Conservation (phyloP, 2,329 filamentous ascomycete species). For the Ciborinia camelliae region DNA sequence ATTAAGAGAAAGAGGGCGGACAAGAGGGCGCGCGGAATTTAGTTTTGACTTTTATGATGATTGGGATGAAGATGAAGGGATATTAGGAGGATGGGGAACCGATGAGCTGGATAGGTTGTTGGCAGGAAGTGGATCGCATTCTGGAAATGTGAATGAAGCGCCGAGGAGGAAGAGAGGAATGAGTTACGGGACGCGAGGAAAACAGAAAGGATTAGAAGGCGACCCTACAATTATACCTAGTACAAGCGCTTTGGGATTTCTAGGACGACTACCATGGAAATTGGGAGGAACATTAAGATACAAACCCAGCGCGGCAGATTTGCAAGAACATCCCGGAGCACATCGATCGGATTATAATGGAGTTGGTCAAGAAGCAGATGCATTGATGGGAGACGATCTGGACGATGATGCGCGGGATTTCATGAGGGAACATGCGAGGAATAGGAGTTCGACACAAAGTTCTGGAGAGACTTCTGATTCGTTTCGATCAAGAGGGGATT, state of each 20-base stretch:
- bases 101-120: constrained; percentile 85
- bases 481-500: constrained; percentile 79
- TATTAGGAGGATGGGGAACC: constrained; percentile 71
- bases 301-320: constrained; percentile 83
- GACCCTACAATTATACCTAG: constrained; percentile 90
- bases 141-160: constrained; percentile 52
- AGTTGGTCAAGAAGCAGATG: constrained; percentile 58
- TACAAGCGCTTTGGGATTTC: constrained; percentile 79
- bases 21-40: constrained; percentile 66
- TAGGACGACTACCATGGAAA: constrained; percentile 80
- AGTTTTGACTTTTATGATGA: constrained; percentile 98
- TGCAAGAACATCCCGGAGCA: constrained; percentile 77
- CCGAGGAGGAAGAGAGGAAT: constrained; percentile 74
- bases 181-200: constrained; percentile 77
- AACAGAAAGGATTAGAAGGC: constrained; percentile 53
- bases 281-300: constrained; percentile 80
- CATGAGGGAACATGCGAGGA: constrained; percentile 43
- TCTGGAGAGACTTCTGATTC: constrained; percentile 84
- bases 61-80: constrained; percentile 69
- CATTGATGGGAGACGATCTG: constrained; percentile 57
- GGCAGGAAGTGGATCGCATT: constrained; percentile 59
- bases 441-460: constrained; percentile 68
- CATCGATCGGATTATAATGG: constrained; percentile 41
- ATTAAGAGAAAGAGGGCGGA: constrained; percentile 58
- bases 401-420: constrained; percentile 26